Evolutionary conservation across 306 rosid species (phyloP).

Genomic region (Prinsepia uniflora): DNA sequence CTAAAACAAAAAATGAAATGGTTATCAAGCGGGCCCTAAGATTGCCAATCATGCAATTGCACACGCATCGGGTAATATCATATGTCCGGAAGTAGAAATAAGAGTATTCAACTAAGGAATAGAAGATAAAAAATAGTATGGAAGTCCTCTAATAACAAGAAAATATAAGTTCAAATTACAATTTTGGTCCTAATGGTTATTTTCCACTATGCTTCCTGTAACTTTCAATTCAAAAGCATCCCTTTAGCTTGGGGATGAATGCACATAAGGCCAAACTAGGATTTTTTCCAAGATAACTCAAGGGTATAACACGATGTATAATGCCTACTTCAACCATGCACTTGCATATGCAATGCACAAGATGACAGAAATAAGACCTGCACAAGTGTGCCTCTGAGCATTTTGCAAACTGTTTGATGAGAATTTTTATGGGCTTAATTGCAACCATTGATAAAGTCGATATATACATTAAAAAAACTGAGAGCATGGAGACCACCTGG

Average conservation of each 20-base stretch:
- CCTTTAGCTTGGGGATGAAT: background rate
- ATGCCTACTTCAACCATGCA: background rate
- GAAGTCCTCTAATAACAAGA: background rate
- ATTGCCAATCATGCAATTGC: background rate
- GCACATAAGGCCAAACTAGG: background rate
- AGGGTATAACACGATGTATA: background rate
- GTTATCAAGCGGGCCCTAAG: too few relatives aligned
- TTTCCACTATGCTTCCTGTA: background rate
- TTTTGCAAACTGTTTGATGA: too few relatives aligned
- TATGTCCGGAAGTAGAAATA: background rate
- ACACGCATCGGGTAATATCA: background rate
- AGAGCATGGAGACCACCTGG: too few relatives aligned
- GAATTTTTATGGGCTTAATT: too few relatives aligned
- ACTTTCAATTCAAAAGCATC: background rate
- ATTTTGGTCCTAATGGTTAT: background rate
- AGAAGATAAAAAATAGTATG: background rate
- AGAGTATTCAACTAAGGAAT: background rate
- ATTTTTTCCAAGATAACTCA: background rate
- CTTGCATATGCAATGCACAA: background rate
- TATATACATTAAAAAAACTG: too few relatives aligned
- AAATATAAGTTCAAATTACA: background rate
- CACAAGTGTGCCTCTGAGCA: background rate
- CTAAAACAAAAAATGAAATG: too few relatives aligned
- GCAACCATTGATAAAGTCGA: too few relatives aligned
- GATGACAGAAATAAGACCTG: background rate